phyloP scores from a whole-genome alignment of 176 grass and related monocot genomes.

The Lolium perenne region DNA sequence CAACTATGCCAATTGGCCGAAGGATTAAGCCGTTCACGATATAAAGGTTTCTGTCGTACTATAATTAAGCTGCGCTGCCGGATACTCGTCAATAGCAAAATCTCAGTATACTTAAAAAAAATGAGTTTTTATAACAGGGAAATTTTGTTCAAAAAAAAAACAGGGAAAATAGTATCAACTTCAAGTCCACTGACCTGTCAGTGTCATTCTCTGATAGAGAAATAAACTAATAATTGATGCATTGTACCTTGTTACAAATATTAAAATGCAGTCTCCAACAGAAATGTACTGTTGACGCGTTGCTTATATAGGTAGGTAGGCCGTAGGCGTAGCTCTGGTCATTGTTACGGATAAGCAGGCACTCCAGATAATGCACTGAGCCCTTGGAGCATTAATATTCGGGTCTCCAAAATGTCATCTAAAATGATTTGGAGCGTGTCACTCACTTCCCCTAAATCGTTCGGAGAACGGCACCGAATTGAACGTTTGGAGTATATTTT shows the following conservation, averaged over 20 bases:
- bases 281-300: conserved; percentile 22
- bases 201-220: conserved; percentile 32
- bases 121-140: not conserved
- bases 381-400: no score
- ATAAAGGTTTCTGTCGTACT: not conserved
- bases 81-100: conserved; percentile 16
- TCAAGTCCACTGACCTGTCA: conserved; percentile 36
- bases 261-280: conserved; percentile 20
- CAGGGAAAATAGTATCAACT: no score
- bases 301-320: not conserved
- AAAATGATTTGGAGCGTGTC: no score
- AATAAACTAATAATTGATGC: conserved; percentile 32
- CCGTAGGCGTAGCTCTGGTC: not conserved
- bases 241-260: conserved; percentile 34
- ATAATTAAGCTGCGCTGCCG: conserved; percentile 14
- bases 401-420: no score
- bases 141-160: not conserved
- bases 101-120: not conserved
- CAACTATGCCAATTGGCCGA: no score
- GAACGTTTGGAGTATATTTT: no score
- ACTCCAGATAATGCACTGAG: no score
- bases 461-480: no score
- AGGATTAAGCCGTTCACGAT: no score
- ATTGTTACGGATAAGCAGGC: not conserved
- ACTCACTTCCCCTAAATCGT: no score